Percentiles rank a stretch among this genome's conserved stretches.
phyloP scores from a whole-genome alignment of 2,329 filamentous ascomycete genomes.

The Epichloe sp. region DNA sequence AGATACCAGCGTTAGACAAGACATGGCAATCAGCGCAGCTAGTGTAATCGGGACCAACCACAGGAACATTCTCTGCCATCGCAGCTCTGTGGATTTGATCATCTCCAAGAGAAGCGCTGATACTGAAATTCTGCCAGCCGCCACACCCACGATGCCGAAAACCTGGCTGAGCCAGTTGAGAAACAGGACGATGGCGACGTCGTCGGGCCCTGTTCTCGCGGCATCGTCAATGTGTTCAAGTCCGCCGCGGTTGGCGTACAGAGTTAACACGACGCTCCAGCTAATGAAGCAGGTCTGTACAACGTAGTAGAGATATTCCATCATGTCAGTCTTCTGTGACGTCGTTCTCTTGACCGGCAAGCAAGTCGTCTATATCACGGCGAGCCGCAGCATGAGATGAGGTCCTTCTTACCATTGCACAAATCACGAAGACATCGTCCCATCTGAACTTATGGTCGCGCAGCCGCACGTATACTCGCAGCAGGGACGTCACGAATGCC shows the following conservation, averaged over 20 bases:
- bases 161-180: constrained; percentile 12
- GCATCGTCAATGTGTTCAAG: constrained; percentile 8
- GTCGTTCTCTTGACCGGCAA: too few relatives aligned
- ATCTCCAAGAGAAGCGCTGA: constrained; percentile 11
- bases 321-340: too few relatives aligned
- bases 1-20: constrained; percentile 11
- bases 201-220: constrained; percentile 8
- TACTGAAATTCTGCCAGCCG: constrained; percentile 11
- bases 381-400: background rate
- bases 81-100: constrained; percentile 8
- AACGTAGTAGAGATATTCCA: background rate
- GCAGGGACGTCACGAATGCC: constrained; percentile 6
- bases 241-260: constrained; percentile 10
- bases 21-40: constrained; percentile 8
- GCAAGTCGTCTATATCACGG: too few relatives aligned
- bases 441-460: constrained; percentile 9
- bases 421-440: constrained; percentile 11
- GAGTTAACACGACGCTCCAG: constrained; percentile 10
- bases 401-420: constrained; percentile 7
- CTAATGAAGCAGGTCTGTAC: constrained; percentile 9
- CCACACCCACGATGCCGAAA: constrained; percentile 11
- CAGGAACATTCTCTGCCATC: constrained; percentile 11
- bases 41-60: constrained; percentile 11
- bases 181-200: constrained; percentile 9
- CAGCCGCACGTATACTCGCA: constrained; percentile 7